These are phyloP conservation scores for Fusarium sp. DNA, from an alignment of 2,329 filamentous ascomycete genomes.

Conservation along the genomic window DNA sequence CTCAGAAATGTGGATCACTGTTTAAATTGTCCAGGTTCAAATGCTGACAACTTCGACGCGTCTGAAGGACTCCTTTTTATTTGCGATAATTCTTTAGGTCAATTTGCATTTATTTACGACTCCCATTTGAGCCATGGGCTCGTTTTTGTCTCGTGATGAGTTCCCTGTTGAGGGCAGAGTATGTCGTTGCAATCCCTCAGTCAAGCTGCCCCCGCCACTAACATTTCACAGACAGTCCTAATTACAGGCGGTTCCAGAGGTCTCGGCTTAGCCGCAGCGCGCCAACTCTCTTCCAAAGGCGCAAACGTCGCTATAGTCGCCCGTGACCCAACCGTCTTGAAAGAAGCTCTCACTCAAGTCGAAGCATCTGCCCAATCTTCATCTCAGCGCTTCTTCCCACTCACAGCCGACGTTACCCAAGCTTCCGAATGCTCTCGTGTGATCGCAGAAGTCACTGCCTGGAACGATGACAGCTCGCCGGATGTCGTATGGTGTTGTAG, in stretches of 20 bases:
- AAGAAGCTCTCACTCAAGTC: constrained; percentile 14
- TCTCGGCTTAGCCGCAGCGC: constrained; percentile 19
- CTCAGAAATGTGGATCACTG: not conserved
- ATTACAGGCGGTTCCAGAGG: constrained; percentile 30
- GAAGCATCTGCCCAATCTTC: constrained; percentile 5
- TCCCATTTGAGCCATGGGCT: not conserved
- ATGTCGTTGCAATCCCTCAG: not conserved
- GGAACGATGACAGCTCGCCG: constrained; percentile 7
- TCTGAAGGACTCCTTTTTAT: not conserved
- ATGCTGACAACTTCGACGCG: constrained; percentile 20
- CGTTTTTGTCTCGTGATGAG: not conserved
- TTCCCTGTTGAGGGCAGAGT: constrained; percentile 22
- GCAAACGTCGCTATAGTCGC: constrained; percentile 22
- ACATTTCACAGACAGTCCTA: constrained; percentile 9
- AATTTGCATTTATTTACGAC: rapidly evolving
- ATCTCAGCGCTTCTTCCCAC: constrained; percentile 17
- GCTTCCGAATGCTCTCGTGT: constrained; percentile 16
- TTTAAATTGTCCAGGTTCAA: not conserved
- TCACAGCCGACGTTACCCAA: constrained; percentile 13
- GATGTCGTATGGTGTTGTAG: constrained; percentile 31
- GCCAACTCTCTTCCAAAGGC: constrained; percentile 20
- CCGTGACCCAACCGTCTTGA: not conserved
- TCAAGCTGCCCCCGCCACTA: not conserved
- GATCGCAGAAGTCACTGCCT: constrained; percentile 8
- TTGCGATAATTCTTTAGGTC: not conserved